Base-by-base conservation (phyloP, 1,139 yeast genomes). In the Hansenula sp. region DNA sequence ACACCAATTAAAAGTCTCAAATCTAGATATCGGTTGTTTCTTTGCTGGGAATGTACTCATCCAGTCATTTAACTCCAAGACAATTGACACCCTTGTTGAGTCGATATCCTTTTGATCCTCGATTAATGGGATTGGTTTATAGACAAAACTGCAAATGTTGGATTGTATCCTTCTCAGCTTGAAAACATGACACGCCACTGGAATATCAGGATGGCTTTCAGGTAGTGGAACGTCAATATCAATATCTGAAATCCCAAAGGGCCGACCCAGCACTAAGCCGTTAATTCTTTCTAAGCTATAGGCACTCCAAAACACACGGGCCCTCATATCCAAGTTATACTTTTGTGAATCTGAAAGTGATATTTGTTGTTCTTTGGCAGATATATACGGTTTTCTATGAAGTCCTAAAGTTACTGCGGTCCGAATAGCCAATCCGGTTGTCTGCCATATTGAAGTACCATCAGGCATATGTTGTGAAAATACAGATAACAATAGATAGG, bases 271-370 rank as follows among this genome's bases (percentile, higher is more conserved):
- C 1, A 63, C 52, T 6, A 60, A 48, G 2, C 66, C 62, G 28
- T 61, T 52, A 20, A 63, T 50, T 38, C 69, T 45, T 32, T 65
- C 69, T 47, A 65, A 52, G 21, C 61, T 59, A 44, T 64, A 63
- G 5, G 65, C 62, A 37, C 60, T 59, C 68, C 68, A 65, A 40
- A 64, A 63, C 12, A 64, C 44, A 16, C 66, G 34, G 3, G 52
- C 47, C 41, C 57, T 55, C 52, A 61, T n/a, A 27, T n/a, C 14
- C 5, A 14, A n/a, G 7, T 27, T 5, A n/a, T 13, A 13, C 4
- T 24, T 24, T 5, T 24, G 9, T 21, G 9, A 9, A 21, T 21
- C 24, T 7, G 24, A 21, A 21, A 21, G n/a, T n/a, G n/a, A 21
- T 7, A 6, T 21, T 21, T 21, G 9, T 21, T 21, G 9, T 7